Evolutionary conservation across 306 rosid species (phyloP), one percentile per base, ranked within the genome.

Genomic region (Alnus glutinosa): DNA sequence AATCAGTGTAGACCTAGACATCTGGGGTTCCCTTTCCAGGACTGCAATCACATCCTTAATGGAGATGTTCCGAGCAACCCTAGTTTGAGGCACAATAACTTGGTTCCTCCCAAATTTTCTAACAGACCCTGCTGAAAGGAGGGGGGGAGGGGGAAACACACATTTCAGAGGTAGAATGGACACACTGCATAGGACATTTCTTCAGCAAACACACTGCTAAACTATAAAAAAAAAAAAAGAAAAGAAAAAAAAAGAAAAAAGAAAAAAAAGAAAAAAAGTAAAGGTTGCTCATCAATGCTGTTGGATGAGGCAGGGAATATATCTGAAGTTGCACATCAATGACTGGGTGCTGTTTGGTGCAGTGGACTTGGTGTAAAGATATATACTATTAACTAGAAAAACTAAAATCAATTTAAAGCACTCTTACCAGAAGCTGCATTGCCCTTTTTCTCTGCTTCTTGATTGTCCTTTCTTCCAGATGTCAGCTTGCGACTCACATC

Each of bases 11-110:
- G 97, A 91, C 82, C 85, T 86, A 28, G 92, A 87, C 98, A 94
- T 92, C 78, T 91, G 97, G 39, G 97, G 97, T 80, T 94, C 98
- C 84, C 97, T 92, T 87, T 91, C 97, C 75, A 94, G 89, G 61
- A 86, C 97, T 32, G 93, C 91, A 81, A 94, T 90, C 68, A 92
- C 95, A 82, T 94, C 98, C 88, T 88, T 91, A 37, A 92, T 83
- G 62, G 90, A 85, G 74, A 94, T 87, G 77, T 87, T 89, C 18
- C 92, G 91, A 72, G 83, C 90, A 75, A 89, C 87, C 78, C 77
- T 83, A 39, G 86, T 70, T 59, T 94, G 97, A 64, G 85, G 67
- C 61, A 71, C 73, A 3, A 66, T 63, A 55, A 18, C 85, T 73
- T 92, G 93, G 72, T 79, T 91, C 83, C 85, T 89, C 82, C 93